Conservation (phyloP, 495 filamentous ascomycete species). For the Penicillium maclennaniae region DNA sequence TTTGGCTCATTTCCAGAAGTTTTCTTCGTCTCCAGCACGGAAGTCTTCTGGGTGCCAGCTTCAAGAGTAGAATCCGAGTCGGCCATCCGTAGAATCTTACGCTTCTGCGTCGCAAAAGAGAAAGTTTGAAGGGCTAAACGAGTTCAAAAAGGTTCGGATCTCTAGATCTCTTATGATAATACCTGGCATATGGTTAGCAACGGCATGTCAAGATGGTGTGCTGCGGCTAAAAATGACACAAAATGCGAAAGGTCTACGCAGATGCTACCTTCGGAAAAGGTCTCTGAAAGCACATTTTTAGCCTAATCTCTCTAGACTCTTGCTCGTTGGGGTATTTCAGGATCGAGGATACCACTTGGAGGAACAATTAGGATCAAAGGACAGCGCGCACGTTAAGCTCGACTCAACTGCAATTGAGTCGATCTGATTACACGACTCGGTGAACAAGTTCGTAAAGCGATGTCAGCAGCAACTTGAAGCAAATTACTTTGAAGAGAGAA, state of each 20-base stretch:
- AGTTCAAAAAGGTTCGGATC: neutral
- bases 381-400: neutral
- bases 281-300: neutral
- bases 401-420: neutral
- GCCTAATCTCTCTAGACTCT: neutral
- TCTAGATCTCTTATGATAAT: neutral
- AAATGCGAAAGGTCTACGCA: constrained; percentile 19
- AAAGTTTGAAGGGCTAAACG: no score
- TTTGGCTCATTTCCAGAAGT: constrained; percentile 22
- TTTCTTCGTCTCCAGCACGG: constrained; percentile 20
- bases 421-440: neutral
- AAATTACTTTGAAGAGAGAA: neutral
- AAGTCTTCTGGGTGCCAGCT: constrained; percentile 12
- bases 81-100: constrained; percentile 1
- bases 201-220: constrained; percentile 32
- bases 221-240: constrained; percentile 38
- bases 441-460: neutral
- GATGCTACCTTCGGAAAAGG: constrained; percentile 10
- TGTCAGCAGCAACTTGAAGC: neutral
- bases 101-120: neutral
- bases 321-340: neutral
- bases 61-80: constrained; percentile 5
- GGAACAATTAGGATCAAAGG: neutral
- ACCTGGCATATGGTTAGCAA: constrained; percentile 11
- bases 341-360: neutral